phyloP scores from a whole-genome alignment of 495 filamentous ascomycete species.

The Neurospora sublineolata region DNA sequence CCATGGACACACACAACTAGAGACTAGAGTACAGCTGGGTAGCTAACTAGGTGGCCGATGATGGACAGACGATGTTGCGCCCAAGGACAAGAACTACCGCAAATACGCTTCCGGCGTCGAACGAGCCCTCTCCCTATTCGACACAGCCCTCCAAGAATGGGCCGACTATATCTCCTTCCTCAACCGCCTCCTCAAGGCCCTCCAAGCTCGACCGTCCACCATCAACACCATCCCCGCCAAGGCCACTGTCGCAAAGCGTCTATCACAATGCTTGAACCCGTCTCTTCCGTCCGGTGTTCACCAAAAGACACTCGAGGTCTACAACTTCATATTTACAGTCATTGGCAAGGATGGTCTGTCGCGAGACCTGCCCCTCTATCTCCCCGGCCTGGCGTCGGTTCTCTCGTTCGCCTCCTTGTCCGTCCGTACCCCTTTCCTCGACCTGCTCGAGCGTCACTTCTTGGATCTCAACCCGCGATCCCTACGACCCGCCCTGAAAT shows the following conservation, averaged over 20 bases:
- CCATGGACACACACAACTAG: background rate
- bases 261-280: constrained; percentile 92
- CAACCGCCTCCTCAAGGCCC: constrained; percentile 79
- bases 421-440: constrained; percentile 71
- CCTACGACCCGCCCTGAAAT: constrained; percentile 78
- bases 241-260: constrained; percentile 69
- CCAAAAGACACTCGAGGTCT: constrained; percentile 93
- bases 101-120: constrained; percentile 85
- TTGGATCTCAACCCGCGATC: constrained; percentile 54
- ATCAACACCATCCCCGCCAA: constrained; percentile 70
- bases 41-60: background rate
- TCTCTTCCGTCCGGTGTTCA: constrained; percentile 93
- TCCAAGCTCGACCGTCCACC: constrained; percentile 73
- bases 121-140: constrained; percentile 78
- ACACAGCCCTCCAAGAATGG: constrained; percentile 93
- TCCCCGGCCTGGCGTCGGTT: constrained; percentile 78
- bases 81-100: constrained; percentile 83
- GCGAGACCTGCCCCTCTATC: constrained; percentile 71
- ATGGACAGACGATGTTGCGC: constrained; percentile 46
- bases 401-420: constrained; percentile 89
- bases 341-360: constrained; percentile 67
- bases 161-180: constrained; percentile 98
- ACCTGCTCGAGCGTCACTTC: constrained; percentile 71
- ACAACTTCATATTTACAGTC: constrained; percentile 70
- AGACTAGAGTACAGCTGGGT: constrained; percentile 11